Evolutionary conservation across 1,139 yeast genomes (phyloP).

Genomic region (Geotrichum phurueaensis): DNA sequence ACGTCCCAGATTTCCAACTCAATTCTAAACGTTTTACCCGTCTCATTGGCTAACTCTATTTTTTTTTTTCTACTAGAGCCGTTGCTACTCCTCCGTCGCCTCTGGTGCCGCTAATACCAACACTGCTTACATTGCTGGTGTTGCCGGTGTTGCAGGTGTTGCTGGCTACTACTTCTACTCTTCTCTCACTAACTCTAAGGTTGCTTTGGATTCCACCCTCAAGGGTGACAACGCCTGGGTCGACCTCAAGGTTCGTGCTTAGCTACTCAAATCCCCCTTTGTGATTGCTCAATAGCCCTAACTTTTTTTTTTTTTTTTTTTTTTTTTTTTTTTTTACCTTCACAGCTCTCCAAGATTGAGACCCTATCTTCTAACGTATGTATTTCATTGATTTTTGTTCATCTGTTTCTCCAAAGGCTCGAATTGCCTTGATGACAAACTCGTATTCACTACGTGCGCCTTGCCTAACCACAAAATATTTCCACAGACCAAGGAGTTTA

Average conservation of each 20-base stretch:
- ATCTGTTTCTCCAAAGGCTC: background rate
- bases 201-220: constrained; percentile 14
- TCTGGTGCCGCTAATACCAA: constrained; percentile 4
- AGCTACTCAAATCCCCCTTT: background rate
- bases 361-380: constrained; percentile 44
- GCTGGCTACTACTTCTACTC: constrained; percentile 11
- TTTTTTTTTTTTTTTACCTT: background rate
- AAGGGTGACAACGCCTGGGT: constrained; percentile 18
- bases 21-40: background rate
- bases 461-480: background rate
- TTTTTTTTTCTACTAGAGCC: background rate
- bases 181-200: constrained; percentile 5
- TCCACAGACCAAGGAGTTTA: constrained; percentile 56
- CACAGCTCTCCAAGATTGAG: constrained; percentile 45
- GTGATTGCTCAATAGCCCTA: background rate
- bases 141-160: constrained; percentile 10
- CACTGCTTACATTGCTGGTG: constrained; percentile 6
- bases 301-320: background rate
- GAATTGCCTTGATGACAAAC: background rate
- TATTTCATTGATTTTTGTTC: background rate
- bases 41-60: background rate
- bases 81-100: constrained; percentile 6
- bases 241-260: constrained; percentile 12
- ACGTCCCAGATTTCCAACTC: background rate
- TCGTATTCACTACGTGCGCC: background rate